Evolutionary conservation across 345 rosid species (phyloP), one percentile per base, ranked within the genome.

Genomic region (Mercurialis annua): DNA sequence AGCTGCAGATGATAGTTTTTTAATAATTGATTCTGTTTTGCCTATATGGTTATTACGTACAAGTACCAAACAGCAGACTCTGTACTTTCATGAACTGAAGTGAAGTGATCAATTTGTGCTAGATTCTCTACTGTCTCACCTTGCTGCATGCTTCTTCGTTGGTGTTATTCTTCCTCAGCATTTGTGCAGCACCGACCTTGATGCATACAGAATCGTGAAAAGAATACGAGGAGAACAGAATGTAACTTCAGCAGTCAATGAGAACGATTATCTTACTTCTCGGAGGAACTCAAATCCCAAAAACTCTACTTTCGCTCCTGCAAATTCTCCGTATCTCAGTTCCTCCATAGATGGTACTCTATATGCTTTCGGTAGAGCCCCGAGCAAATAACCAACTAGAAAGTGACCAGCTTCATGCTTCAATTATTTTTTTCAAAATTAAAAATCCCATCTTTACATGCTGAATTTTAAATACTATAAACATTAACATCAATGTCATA

Each of bases 371-470:
- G 92, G 92, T 62, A 87, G 87, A 71, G 81, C 80, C 44, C 88
- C 93, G 1, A 85, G 83, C 75, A 85, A 75, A 72, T 85, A 85
- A 31, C 82, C 88, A 56, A 76, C 76, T 3, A 84, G 77, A 77
- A 88, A 84, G 77, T 84, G 90, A 4, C 89, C 89, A 0, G 93
- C 87, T 80, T 87, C 87, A 58, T 85, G 92, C 85, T 82, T 77
- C n/a, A n/a, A n/a, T n/a, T n/a, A n/a, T n/a, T n/a, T n/a, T n/a
- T n/a, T n/a, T n/a, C 66, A 62, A 8, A 23, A 21, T 10, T 14
- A 21, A n/a, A n/a, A n/a, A n/a, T n/a, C n/a, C n/a, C n/a, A n/a
- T n/a, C n/a, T n/a, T n/a, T n/a, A 18, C 23, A 18, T 21, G 7
- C 23, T 6, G 0, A 50, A 21, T 21, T 6, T 50, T 10, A 50